Conservation (phyloP, 805 yeast genomes). For the Pichia exigua region DNA sequence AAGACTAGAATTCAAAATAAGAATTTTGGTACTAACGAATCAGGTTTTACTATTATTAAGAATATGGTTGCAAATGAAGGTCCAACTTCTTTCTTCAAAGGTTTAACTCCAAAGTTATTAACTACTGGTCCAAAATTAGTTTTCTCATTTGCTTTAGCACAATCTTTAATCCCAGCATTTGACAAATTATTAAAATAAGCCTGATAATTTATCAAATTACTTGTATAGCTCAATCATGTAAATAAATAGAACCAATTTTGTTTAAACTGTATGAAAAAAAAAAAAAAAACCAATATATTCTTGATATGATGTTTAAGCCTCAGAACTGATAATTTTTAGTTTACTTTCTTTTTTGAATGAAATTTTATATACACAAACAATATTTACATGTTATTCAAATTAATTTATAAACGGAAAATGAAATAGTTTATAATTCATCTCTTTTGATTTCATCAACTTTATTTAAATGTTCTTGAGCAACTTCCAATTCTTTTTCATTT, state of each 20-base stretch:
- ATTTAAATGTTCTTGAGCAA: slow-evolving; percentile 20
- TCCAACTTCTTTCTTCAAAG: slow-evolving; percentile 84
- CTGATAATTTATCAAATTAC: neutral
- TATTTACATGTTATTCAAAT: neutral
- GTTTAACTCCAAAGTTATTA: slow-evolving; percentile 89
- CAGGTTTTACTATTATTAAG: slow-evolving; percentile 86
- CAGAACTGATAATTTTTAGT: no score
- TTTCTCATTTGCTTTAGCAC: slow-evolving; percentile 96
- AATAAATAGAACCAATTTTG: no score
- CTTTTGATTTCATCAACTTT: slow-evolving; percentile 16
- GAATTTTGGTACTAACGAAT: slow-evolving; percentile 91
- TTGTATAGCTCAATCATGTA: neutral
- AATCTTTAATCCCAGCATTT: slow-evolving; percentile 91
- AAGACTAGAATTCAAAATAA: slow-evolving; percentile 97
- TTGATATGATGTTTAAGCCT: no score
- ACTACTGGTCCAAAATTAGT: slow-evolving; percentile 98
- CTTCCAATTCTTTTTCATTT: slow-evolving; percentile 16
- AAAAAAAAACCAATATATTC: neutral
- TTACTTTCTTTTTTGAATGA: neutral
- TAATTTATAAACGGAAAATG: neutral
- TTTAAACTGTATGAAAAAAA: no score
- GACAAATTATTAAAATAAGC: slow-evolving; percentile 49
- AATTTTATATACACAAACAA: neutral
- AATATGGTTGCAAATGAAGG: slow-evolving; percentile 94
- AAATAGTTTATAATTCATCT: slow-evolving; percentile 6